These are phyloP conservation scores for Sporormia fimetaria DNA, from an alignment of 495 filamentous ascomycete species.

Conservation along the genomic window DNA sequence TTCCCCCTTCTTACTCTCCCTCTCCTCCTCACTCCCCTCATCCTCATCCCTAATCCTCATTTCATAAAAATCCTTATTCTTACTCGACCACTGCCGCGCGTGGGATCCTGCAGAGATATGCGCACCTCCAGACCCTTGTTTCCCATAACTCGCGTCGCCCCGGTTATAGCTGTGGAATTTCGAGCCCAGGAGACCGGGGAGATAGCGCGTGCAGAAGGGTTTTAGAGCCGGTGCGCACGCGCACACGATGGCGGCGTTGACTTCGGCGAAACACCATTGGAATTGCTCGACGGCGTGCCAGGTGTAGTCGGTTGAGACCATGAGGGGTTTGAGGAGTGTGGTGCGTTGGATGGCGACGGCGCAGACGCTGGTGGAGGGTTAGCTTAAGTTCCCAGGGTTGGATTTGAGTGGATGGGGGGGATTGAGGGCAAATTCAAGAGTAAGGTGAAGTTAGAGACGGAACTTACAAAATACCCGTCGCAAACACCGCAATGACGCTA, in stretches of 20 bases:
- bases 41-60: not conserved
- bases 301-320: not conserved
- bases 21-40: not conserved
- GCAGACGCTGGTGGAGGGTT: no score
- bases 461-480: not conserved
- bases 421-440: no score
- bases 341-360: not conserved
- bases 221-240: not conserved
- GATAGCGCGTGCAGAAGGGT: not conserved
- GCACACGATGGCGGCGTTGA: not conserved
- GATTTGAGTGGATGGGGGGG: no score
- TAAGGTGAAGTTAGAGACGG: no score
- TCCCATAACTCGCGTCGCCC: no score
- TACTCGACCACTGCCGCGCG: not conserved
- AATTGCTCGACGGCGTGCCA: constrained; percentile 1
- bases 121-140: not conserved
- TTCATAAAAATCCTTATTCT: not conserved
- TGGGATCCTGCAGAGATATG: not conserved
- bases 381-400: no score
- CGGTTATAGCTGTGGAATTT: not conserved
- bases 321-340: not conserved
- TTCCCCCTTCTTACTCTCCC: not conserved
- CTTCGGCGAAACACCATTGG: constrained; percentile 2
- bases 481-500: not conserved
- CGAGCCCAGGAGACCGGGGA: not conserved